Conservation (phyloP, 2,329 filamentous ascomycete species). For the Rhinocladiella mackenziei region DNA sequence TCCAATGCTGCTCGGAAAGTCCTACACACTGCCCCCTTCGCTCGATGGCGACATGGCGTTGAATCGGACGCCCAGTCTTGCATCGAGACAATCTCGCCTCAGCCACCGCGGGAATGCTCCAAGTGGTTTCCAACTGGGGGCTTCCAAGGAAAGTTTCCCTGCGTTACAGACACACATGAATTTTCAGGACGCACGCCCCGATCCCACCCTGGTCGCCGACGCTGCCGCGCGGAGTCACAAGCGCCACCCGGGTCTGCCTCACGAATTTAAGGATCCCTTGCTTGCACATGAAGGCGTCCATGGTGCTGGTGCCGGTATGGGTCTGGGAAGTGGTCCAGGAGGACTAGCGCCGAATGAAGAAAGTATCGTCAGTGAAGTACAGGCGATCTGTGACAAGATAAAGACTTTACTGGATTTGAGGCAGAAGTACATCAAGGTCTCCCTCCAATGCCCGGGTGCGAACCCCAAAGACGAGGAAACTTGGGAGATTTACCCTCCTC, state of each 20-base stretch:
- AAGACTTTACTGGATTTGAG: conserved; percentile 83
- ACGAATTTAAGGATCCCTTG: conserved; percentile 53
- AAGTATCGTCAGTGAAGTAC: conserved; percentile 77
- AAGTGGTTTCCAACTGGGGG: conserved; percentile 10
- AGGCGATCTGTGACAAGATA: conserved; percentile 82
- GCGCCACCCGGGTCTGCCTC: conserved; percentile 50
- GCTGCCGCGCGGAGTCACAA: conserved; percentile 47
- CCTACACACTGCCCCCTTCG: conserved; percentile 27
- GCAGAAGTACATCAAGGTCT: conserved; percentile 82
- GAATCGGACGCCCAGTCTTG: conserved; percentile 28
- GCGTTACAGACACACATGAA: conserved; percentile 22
- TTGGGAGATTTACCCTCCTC: conserved; percentile 88
- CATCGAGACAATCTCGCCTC: conserved; percentile 25
- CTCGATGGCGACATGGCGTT: conserved; percentile 22
- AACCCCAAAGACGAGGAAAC: conserved; percentile 80
- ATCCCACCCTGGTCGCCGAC: conserved; percentile 43
- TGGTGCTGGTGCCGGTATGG: conserved; percentile 56
- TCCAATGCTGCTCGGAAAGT: conserved; percentile 36
- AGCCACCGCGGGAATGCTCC: conserved; percentile 23
- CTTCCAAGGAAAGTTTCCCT: conserved; percentile 23
- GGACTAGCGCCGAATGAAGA: conserved; percentile 69
- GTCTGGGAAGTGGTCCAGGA: conserved; percentile 57
- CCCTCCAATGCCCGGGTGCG: conserved; percentile 73
- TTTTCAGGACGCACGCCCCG: conserved; percentile 9
- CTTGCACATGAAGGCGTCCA: conserved; percentile 54